Evolutionary conservation across 257 asterid species (phyloP), one percentile per base, ranked within the genome.

Genomic region (Solanum neorickii): DNA sequence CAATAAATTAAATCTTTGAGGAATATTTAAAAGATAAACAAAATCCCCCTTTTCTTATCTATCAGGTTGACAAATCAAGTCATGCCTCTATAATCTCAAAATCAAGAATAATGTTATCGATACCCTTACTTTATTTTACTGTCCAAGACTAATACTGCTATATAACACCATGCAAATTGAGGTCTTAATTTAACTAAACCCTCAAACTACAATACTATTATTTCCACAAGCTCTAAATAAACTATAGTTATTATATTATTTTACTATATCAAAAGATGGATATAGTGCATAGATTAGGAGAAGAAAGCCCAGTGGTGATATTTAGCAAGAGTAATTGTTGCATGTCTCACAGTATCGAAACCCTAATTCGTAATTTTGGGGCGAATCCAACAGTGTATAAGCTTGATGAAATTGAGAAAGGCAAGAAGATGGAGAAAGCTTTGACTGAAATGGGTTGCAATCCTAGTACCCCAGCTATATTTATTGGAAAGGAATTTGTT

Each of bases 301-400:
- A 65, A 25, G 87, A 89, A 82, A 91, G 83, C 56, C 91, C 91
- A 3, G 87, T 91, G 25, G 92, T 91, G 80, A 89, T 91, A 88
- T 91, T 91, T 76, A 89, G 90, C 89, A 90, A 89, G 87, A 90
- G 89, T 76, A 87, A 21, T 74, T 90, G 92, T 42, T 88, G 90
- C 42, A 87, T 91, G n/a, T 89, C 89, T 87, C 83, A 91, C 68
- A 83, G 72, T 69, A 78, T 91, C 8, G 86, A 87, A 88, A 89
- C 88, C 20, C 77, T 90, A 33, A 87, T 87, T 76, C 82, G 82
- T 69, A 87, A 87, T 83, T 89, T 89, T 47, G 92, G 92, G 23
- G 92, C 91, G 0, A 91, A 87, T 65, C 89, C 89, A 4, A 87
- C 76, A 7, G 88, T 91, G 52, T 87, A 89, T 56, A 90, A 91